A percentile compares a stretch with the other conserved stretches of the same genome.
These are phyloP conservation scores for Cordia subcordata DNA, from an alignment of 257 asterid species.

Conservation along the genomic window DNA sequence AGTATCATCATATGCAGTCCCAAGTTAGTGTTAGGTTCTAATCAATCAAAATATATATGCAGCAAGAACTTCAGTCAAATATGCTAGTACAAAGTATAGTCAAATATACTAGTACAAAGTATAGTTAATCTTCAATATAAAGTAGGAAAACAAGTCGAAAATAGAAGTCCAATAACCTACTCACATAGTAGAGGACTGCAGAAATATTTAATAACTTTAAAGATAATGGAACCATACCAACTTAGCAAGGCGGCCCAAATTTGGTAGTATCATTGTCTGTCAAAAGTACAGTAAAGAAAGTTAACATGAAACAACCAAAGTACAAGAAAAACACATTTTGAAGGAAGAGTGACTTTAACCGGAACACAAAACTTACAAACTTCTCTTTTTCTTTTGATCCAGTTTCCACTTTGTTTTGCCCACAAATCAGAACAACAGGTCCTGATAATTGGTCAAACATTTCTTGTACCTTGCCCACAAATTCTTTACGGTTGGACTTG, in stretches of 20 bases:
- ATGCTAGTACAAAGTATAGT: too few relatives aligned
- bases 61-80: too few relatives aligned
- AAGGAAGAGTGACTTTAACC: neutral
- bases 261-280: conserved; percentile 95
- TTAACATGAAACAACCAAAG: conserved; percentile 13
- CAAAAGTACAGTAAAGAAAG: conserved; percentile 25
- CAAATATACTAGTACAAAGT: too few relatives aligned
- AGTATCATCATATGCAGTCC: too few relatives aligned
- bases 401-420: conserved; percentile 70
- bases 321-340: conserved; percentile 5
- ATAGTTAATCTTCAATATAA: too few relatives aligned
- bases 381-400: conserved; percentile 85
- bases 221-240: conserved; percentile 49
- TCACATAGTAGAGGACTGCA: too few relatives aligned
- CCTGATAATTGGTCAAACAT: conserved; percentile 81
- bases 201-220: too few relatives aligned
- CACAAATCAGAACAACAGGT: conserved; percentile 78
- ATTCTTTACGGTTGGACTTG: conserved; percentile 67
- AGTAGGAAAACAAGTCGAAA: too few relatives aligned
- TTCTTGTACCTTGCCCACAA: conserved; percentile 63
- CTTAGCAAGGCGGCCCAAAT: conserved; percentile 89
- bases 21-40: too few relatives aligned
- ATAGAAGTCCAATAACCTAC: too few relatives aligned
- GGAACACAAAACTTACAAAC: conserved; percentile 52
- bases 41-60: too few relatives aligned